Conservation (phyloP, 306 rosid genomes). For the Malus sylvestris region DNA sequence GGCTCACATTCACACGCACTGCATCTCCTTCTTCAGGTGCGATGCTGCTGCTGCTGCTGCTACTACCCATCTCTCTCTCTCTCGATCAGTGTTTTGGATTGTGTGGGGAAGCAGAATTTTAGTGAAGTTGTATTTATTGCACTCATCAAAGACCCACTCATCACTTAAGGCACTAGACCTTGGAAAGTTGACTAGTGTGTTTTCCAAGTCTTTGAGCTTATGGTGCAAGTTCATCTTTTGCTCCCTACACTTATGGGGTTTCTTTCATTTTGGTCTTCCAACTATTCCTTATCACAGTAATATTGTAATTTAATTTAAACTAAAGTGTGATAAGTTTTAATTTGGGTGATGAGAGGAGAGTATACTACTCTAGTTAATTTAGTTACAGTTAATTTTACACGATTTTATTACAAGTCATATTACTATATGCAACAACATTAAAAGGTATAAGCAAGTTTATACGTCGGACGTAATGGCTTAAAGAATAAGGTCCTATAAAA, state of each 20-base stretch:
- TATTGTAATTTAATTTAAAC: too few species aligned
- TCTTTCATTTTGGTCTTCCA: neutral
- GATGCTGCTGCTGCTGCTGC: neutral
- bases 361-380: too few species aligned
- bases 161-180: neutral
- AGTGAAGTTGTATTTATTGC: neutral
- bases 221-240: neutral
- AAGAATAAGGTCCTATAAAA: too few species aligned
- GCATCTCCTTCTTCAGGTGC: neutral
- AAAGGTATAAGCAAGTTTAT: too few species aligned
- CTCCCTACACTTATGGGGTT: neutral
- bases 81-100: neutral
- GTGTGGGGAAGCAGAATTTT: neutral
- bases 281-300: neutral
- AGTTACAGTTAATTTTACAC: too few species aligned
- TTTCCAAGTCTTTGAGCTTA: neutral
- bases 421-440: neutral
- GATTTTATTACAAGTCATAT: too few species aligned
- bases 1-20: neutral
- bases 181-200: neutral
- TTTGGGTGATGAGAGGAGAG: too few species aligned
- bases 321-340: too few species aligned
- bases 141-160: neutral
- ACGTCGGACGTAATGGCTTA: too few species aligned
- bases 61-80: neutral